Evolutionary conservation across 2,329 filamentous ascomycete species (phyloP).

Genomic region (Metarhizium robertsii): DNA sequence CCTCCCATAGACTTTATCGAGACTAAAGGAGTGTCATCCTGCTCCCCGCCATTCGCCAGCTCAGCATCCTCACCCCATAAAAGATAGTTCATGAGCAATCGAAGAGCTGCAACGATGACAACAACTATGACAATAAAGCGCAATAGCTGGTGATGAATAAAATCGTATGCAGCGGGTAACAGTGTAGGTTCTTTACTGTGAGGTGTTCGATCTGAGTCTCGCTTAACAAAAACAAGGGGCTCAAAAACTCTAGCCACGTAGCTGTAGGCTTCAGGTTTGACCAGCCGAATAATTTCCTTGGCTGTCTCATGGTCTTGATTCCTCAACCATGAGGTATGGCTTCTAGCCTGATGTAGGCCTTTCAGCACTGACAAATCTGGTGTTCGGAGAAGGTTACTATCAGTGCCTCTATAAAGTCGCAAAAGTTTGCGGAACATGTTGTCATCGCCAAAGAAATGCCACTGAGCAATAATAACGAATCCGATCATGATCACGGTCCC

Average conservation of each 20-base stretch:
- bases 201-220: conserved; percentile 56
- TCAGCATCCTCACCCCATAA: conserved; percentile 53
- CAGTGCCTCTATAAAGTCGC: conserved; percentile 14
- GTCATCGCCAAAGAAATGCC: conserved; percentile 63
- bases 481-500: conserved; percentile 64
- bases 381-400: conserved; percentile 16
- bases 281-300: conserved; percentile 63
- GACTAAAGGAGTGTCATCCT: conserved; percentile 39
- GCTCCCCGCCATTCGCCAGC: conserved; percentile 35
- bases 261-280: conserved; percentile 62
- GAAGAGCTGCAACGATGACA: conserved; percentile 53
- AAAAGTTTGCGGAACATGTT: conserved; percentile 25
- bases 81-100: conserved; percentile 64
- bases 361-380: conserved; percentile 36
- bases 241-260: conserved; percentile 69
- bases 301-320: conserved; percentile 74
- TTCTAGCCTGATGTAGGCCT: conserved; percentile 63
- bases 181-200: conserved; percentile 28
- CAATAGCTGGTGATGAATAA: conserved; percentile 48
- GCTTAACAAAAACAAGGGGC: conserved; percentile 62
- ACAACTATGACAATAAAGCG: conserved; percentile 56
- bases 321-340: conserved; percentile 66
- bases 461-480: conserved; percentile 65
- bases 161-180: conserved; percentile 47
- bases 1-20: conserved; percentile 50